Evolutionary conservation across 1,139 yeast species (phyloP), one percentile per base, ranked within the genome.

Genomic region (Blastobotrys aristatus): DNA sequence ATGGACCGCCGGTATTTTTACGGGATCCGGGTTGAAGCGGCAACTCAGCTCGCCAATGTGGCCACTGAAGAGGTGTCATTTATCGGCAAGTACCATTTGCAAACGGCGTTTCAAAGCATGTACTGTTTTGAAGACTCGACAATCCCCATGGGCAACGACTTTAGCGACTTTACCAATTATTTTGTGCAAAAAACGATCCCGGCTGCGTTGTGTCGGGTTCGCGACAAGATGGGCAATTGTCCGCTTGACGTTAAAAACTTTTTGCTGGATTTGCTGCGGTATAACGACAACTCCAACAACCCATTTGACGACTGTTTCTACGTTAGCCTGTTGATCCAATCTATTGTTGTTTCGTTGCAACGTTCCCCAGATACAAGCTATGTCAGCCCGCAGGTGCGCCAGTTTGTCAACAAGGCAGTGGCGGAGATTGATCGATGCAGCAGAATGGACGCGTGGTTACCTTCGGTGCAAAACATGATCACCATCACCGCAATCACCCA

Each of bases 1-100:
- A 75, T 90, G 80, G 99, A 94, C 62, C 65, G 74, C 11, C 71
- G 97, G 41, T 94, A 94, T 63, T 92, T 80, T 59, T 89, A 87
- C 65, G 97, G 97, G 2, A 80, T 94, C 0, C 71, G 99, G 51
- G 74, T 82, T 14, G 95, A 88, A 49, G 97, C 98, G 0, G 95
- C 96, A 0, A 66, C 70, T 47, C 95, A 95, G 0, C 71, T 92
- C 41, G 84, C 90, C 0, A 73, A 69, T 21, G 75, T 82, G 50
- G 84, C 96, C 0, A 77, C 73, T 13, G 76, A 75, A 24, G 81
- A 78, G 8, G 74, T 80, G 39, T 74, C 76, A 18, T 85, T 76
- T 61, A 72, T 86, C 44, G 98, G 98, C 0, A 72, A 84, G 57
- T 74, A 72, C 38, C 92, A 87, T 61, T 70, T 94, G 47, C 66